A percentile compares a stretch with the other conserved stretches of the same genome.
phyloP scores from a whole-genome alignment of 1,284 basidiomycete genomes.

The Gastroboletus turbinatus region DNA sequence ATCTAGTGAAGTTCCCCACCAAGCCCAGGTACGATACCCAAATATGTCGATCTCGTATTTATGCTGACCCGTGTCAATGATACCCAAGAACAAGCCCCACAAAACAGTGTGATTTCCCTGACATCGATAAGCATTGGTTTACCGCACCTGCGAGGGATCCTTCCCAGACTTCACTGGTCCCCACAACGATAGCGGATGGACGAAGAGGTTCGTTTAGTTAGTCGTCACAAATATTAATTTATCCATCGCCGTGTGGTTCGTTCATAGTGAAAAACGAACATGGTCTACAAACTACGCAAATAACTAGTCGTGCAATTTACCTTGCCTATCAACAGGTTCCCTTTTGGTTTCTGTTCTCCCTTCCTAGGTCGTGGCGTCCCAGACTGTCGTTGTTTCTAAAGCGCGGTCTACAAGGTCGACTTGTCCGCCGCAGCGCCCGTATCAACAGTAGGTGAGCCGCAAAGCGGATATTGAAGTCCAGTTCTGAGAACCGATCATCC shows the following conservation, averaged over 20 bases:
- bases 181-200: not conserved
- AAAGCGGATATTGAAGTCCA: conserved; percentile 23
- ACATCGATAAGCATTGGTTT: not conserved
- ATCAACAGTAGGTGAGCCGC: conserved; percentile 11
- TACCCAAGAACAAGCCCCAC: not conserved
- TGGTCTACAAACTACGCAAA: conserved; percentile 13
- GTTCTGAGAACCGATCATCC: conserved; percentile 1
- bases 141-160: not conserved
- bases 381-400: conserved; percentile 1
- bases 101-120: not conserved
- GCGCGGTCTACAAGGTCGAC: not conserved
- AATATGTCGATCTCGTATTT: conserved; percentile 4
- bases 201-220: not conserved
- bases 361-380: conserved; percentile 8
- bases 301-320: conserved; percentile 11
- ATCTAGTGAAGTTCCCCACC: not conserved
- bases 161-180: not conserved
- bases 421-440: conserved; percentile 6
- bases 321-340: conserved; percentile 6
- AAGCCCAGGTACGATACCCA: conserved; percentile 14
- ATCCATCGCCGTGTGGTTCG: not conserved
- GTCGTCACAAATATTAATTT: conserved; percentile 5
- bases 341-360: conserved; percentile 11
- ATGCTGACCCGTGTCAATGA: conserved; percentile 4
- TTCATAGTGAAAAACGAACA: conserved; percentile 5